phyloP scores from a whole-genome alignment of 306 rosid species.

The Cucumis sativus region DNA sequence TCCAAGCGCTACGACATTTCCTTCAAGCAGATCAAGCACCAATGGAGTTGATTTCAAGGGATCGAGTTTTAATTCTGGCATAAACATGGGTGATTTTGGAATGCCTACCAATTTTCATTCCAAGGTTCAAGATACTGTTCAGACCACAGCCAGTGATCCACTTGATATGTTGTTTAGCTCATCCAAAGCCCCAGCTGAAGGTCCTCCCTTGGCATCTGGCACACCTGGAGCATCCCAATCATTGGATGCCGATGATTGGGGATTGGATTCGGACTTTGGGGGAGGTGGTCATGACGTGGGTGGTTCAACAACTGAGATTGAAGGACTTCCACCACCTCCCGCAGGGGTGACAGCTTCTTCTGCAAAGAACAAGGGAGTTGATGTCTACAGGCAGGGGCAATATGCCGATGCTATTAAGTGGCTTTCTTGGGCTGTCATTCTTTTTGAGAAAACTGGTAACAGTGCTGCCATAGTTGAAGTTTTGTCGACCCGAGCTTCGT shows the following conservation, averaged over 20 bases:
- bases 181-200: conserved; percentile 30
- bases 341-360: conserved; percentile 57
- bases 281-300: conserved; percentile 47
- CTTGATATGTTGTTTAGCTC: conserved; percentile 57
- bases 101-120: conserved; percentile 17
- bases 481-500: conserved; percentile 84
- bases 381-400: conserved; percentile 87
- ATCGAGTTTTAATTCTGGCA: conserved; percentile 15
- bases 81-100: conserved; percentile 28
- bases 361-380: conserved; percentile 89
- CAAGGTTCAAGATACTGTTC: conserved; percentile 26
- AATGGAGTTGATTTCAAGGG: conserved; percentile 30
- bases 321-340: conserved; percentile 97
- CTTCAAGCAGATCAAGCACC: conserved; percentile 17
- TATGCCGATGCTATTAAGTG: conserved; percentile 96
- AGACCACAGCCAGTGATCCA: conserved; percentile 50
- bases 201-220: conserved; percentile 3
- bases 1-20: conserved; percentile 30
- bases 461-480: conserved; percentile 37
- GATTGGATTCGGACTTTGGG: conserved; percentile 56
- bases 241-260: conserved; percentile 73
- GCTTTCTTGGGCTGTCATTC: conserved; percentile 87
- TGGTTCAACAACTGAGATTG: conserved; percentile 82
- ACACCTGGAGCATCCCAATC: conserved; percentile 27
- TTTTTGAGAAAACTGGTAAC: conserved; percentile 71